Evolutionary conservation across 371 early-diverging fungal species (phyloP), one percentile per base, ranked within the genome.

Genomic region (Blastocladiella emersonii): DNA sequence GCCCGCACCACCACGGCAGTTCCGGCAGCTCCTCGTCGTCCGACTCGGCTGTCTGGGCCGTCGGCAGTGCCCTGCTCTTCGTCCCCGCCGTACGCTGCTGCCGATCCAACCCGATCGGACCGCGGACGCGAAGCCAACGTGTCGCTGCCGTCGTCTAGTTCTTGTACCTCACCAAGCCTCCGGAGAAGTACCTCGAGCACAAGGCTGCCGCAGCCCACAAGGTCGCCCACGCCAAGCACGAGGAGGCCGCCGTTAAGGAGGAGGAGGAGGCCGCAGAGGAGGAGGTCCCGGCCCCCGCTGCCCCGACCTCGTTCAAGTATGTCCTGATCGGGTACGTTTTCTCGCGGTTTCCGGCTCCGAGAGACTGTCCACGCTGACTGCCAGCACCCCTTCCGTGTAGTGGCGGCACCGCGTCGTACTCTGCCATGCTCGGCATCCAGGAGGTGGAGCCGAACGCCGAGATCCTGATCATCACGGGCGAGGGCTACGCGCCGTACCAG

Each of bases 341-440:
- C 3, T 39, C 13, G 39, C 39, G 5, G 5, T n/a, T n/a, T 0
- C 1, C 34, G 27, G 21, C 12, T 8, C 2, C 25, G 35, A 23
- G 21, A 36, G 12, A 2, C 12, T 30, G 27, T 1, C 36, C 36
- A 1, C 27, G 7, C 19, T 10, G 12, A 5, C 21, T 6, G 43
- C 60, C 35, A 35, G 10, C 43, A 34, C 37, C 12, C 27, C 10
- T 12, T 2, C 60, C 0, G 4, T 3, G 44, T 66, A 84, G 85
- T 64, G 84, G 77, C 51, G 85, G 85, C 13, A 84, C 85, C 34
- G 85, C 87, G 34, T 78, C 85, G 1, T 85, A 79, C 70, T 76
- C 79, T 55, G 84, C 85, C 65, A 78, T 85, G 65, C 76, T 84
- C 67, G 83, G 85, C 37, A 86, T 88, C 65, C 76, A 78, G 63